Base-by-base conservation (phyloP, 2,329 filamentous ascomycete genomes). In the Chaetomium strumarium region DNA sequence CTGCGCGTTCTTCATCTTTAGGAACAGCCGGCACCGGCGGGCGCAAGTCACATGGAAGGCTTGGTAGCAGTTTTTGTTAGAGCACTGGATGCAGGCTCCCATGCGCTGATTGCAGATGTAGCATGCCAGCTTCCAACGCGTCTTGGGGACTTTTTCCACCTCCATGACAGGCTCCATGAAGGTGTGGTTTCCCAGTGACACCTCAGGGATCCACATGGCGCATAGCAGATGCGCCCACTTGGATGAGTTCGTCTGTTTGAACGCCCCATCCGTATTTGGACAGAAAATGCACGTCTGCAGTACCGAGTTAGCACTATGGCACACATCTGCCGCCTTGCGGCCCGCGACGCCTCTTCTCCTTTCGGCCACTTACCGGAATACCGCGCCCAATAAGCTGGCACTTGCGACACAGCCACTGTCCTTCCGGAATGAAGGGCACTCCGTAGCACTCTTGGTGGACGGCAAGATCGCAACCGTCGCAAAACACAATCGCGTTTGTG, bases 371-470 rank as follows among this genome's bases (percentile, higher is more conserved):
- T 70, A 88, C 85, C 61, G 91, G 90, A 62, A 92, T 86, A 44
- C 91, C 91, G 61, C 91, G 85, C 43, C 93, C 93, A 67, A 96
- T 92, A 56, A 96, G 78, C 71, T 96, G 91, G 72, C 93, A 99
- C 70, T 96, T 96, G 52, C 93, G 83, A 72, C 93, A 99, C 44
- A 96, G 80, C 93, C 93, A 99, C 70, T 99, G 93, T 16, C 93
- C 93, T 72, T 99, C 93, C 2, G 93, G 93, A 60, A 99, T 99
- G 69, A 96, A 99, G 1, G 93, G 93, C 43, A 99, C 93, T 51
- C 93, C 93, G 66, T 99, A 99, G 70, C 93, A 99, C 73, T 99
- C 93, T 69, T 99, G 93, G 69, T 99, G 93, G 10, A 99, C 93
- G 3, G 93, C 93, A 47, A 99, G 75, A 70, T 99, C 95, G 70